Base-by-base conservation (phyloP, 1,284 basidiomycete genomes). In the Coniferiporia weirii region DNA sequence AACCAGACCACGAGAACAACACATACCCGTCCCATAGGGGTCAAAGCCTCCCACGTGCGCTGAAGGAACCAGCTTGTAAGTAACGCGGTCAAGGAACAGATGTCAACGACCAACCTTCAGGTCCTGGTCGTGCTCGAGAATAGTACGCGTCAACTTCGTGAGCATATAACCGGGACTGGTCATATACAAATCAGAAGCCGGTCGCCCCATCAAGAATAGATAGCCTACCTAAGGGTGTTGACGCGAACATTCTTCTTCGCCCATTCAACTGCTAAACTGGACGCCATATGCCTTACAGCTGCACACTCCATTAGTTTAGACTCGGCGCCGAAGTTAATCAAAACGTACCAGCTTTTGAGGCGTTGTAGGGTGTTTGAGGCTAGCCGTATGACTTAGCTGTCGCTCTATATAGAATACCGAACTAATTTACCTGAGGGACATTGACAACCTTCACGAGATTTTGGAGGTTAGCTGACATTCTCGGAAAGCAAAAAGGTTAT, bases 321-420 rank as follows among this genome's bases (percentile, higher is more conserved):
- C 9, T 38, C 17, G 13, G 15, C 51, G 34, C 49, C 59, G 32
- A 51, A 49, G 60, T 50, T 64, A 63, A 4, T n/a, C 40, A 12
- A 13, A 58, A 66, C 78, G 66, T 66, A 86, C 86, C 88, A 50
- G 89, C 89, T 76, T 91, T 95, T 48, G 93, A 95, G n/a, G 92
- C 89, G 72, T 98, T 98, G 75, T 98, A 98, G 0, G 95, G 95
- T 1, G 92, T 91, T 80, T 98, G 95, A 43, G 83, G 84, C 82
- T 96, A 78, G 61, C 67, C 36, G 56, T 47, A 63, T 60, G 45
- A 43, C 40, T 52, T 38, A 15, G 40, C 40, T 43, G 40, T 13
- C 7, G 7, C 40, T 7, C 40, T n/a, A 13, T 43, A 43, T 43
- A 43, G 12, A 43, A n/a, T 3, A 20, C 36, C 32, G 27, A 5